Percentiles rank a stretch among this genome's conserved stretches.
These are phyloP conservation scores for Umbelopsis sp. DNA, from an alignment of 192 early-diverging fungal species.

Conservation along the genomic window DNA sequence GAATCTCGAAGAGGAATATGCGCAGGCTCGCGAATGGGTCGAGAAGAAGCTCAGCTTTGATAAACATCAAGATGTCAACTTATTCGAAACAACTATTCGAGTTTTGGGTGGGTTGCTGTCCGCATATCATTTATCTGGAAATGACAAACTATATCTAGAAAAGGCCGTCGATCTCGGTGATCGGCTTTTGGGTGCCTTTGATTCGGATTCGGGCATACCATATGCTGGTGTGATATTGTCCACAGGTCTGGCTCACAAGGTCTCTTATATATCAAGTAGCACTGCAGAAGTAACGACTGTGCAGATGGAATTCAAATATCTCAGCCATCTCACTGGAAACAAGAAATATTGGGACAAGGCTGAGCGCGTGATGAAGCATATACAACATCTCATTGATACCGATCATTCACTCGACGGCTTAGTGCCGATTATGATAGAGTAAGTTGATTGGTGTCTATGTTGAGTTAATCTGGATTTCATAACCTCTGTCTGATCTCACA, in stretches of 20 bases:
- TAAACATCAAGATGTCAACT: slow-evolving; percentile 65
- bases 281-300: slow-evolving; percentile 84
- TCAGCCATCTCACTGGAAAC: slow-evolving; percentile 75
- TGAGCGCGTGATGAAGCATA: slow-evolving; percentile 62
- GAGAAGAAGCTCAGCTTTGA: slow-evolving; percentile 61
- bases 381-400: slow-evolving; percentile 49
- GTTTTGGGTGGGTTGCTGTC: slow-evolving; percentile 84
- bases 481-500: neutral
- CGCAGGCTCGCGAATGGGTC: slow-evolving; percentile 69
- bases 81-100: slow-evolving; percentile 89
- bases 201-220: slow-evolving; percentile 70
- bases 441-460: slow-evolving; percentile 1
- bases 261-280: slow-evolving; percentile 41
- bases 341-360: slow-evolving; percentile 73
- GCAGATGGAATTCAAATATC: slow-evolving; percentile 87
- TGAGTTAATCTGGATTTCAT: neutral
- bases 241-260: slow-evolving; percentile 55
- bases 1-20: slow-evolving; percentile 74
- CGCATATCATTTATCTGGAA: slow-evolving; percentile 75
- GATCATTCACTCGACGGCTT: slow-evolving; percentile 63
- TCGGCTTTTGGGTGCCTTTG: slow-evolving; percentile 70
- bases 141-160: slow-evolving; percentile 63
- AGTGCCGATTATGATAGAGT: slow-evolving; percentile 74
- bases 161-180: slow-evolving; percentile 81
- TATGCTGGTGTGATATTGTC: slow-evolving; percentile 62